Evolutionary conservation across 768 basidiomycete genomes (phyloP), one percentile per base, ranked within the genome.

Genomic region (Phlegmacium glaucopus): DNA sequence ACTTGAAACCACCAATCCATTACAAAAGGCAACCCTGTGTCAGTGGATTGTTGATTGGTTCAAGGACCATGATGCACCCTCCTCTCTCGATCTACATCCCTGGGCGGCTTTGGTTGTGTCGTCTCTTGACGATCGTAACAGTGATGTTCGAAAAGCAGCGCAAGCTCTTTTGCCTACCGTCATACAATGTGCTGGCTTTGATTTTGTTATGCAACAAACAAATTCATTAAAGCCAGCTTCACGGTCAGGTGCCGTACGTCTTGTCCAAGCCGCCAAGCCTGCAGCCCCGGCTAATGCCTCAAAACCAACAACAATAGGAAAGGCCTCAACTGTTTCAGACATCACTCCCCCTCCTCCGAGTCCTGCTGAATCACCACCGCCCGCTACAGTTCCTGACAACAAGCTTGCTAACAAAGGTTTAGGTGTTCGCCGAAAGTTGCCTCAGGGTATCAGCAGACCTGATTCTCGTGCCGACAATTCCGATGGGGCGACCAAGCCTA

Each of bases 161-260:
- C 87, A 90, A 54, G 83, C 83, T 1, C 62, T 97, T 25, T 67
- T 99, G 11, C 91, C 93, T 0, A 67, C 72, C 37, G 65, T 99
- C 47, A 84, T 98, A 41, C 67, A 75, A 3, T 81, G 66, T 39
- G 83, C 82, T 27, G 93, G 96, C 5, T 92, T 81, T 59, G 89
- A 93, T 54, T 82, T 82, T 57, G 85, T 98, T 42, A 74, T 96
- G 74, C 83, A 90, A 29, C 85, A 93, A 66, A 88, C 93, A 9
- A 83, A 78, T 51, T 80, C 83, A 0, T 73, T 99, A 50, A 99
- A 98, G 61, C 88, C 95, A 25, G 96, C 96, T 0, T 94, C 94
- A 9, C 85, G 85, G 45, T 70, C 80, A 36, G 86, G 87, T 25
- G 90, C 93, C 6, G 67, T 87, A 9, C 94, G 94, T 9, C 72